Evolutionary conservation across 78 protist genomes (phyloP).

Genomic region (Reticulomyxa filosa): DNA sequence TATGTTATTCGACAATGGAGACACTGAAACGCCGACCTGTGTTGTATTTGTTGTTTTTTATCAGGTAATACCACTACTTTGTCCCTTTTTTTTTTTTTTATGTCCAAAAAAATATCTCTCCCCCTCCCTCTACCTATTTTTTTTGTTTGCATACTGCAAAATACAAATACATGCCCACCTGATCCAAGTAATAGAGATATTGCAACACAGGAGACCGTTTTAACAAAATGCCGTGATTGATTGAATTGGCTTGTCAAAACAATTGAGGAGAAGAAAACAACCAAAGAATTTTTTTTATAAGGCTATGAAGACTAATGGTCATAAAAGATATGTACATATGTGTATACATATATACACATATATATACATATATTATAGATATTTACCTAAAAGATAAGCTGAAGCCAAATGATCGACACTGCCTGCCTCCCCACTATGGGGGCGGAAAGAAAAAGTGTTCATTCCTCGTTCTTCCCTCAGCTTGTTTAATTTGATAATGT

Average conservation of each 20-base stretch:
- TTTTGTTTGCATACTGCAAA: neutral
- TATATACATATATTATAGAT: neutral
- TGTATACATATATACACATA: slow-evolving; percentile 12
- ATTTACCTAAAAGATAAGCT: neutral
- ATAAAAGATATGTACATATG: no score
- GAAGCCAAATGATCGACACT: neutral
- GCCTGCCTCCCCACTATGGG: slow-evolving; percentile 64
- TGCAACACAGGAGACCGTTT: slow-evolving; percentile 61
- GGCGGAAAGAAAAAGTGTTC: slow-evolving; percentile 62
- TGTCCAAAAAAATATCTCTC: no score
- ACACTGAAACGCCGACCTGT: slow-evolving; percentile 57
- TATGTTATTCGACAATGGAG: slow-evolving; percentile 81
- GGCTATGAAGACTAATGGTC: no score
- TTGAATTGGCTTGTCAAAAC: slow-evolving; percentile 44
- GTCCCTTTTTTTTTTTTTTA: no score
- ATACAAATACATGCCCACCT: neutral
- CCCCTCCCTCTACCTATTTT: no score
- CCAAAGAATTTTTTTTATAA: slow-evolving; percentile 48
- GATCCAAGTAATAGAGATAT: slow-evolving; percentile 64
- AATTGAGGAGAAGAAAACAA: no score
- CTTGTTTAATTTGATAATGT: neutral
- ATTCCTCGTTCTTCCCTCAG: neutral
- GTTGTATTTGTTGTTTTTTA: no score
- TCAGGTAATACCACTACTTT: no score
- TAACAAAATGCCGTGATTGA: slow-evolving; percentile 79